These are phyloP conservation scores for Boechera stricta DNA, from an alignment of 345 rosid species.

Conservation along the genomic window DNA sequence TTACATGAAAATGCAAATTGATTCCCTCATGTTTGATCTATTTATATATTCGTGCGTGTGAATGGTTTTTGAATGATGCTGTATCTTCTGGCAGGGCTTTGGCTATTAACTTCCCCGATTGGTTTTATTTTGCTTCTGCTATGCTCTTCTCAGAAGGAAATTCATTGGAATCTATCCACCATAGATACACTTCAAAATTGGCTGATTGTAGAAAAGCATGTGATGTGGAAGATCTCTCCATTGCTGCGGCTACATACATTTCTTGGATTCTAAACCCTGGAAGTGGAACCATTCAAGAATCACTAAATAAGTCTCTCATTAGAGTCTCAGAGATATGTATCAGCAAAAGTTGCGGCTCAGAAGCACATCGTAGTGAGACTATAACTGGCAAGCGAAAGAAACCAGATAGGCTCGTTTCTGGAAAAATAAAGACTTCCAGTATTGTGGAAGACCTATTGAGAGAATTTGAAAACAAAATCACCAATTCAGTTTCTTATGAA, in stretches of 20 bases:
- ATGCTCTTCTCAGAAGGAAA: constrained; percentile 55
- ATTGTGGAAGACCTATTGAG: constrained; percentile 52
- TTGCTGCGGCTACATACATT: constrained; percentile 71
- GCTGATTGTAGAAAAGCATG: constrained; percentile 35
- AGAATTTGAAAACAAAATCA: constrained; percentile 52
- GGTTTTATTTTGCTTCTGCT: constrained; percentile 78
- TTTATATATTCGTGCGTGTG: not conserved
- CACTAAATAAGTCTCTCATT: constrained; percentile 54
- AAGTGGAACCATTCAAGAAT: constrained; percentile 54
- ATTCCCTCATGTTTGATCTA: not conserved
- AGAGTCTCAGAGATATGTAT: constrained; percentile 60
- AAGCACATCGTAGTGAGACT: constrained; percentile 38
- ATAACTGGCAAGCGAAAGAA: constrained; percentile 44
- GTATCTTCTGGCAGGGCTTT: constrained; percentile 64
- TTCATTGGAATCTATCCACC: constrained; percentile 33
- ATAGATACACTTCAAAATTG: constrained; percentile 21
- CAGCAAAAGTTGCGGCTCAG: constrained; percentile 41
- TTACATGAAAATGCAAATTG: constrained; percentile 5
- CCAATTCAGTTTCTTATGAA: constrained; percentile 33
- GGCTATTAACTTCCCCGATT: constrained; percentile 77
- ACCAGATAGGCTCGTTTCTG: constrained; percentile 29
- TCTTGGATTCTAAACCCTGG: constrained; percentile 71
- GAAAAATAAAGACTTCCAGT: constrained; percentile 42
- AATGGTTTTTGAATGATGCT: constrained; percentile 5
- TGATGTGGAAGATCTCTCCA: constrained; percentile 41